Percentiles rank a stretch among this genome's conserved stretches.
These are phyloP conservation scores for Podospora australis DNA, from an alignment of 495 filamentous ascomycete genomes.

Conservation along the genomic window DNA sequence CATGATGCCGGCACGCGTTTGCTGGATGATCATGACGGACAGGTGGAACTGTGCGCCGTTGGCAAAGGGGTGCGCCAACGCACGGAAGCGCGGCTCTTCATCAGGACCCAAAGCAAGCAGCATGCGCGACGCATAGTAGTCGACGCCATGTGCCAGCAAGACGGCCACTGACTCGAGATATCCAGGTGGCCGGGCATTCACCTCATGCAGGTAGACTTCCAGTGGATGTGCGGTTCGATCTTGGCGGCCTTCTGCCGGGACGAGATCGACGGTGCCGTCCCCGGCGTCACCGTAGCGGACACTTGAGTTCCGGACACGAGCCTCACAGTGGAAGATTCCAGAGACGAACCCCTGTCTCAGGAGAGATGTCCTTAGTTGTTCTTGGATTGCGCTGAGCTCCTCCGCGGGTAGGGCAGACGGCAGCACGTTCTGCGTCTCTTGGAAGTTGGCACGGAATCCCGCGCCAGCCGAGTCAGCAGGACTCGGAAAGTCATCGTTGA, in stretches of 20 bases:
- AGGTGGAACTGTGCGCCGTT: constrained; percentile 17
- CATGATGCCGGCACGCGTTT: constrained; percentile 14
- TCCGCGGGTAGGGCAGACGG: constrained; percentile 19
- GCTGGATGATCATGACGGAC: constrained; percentile 13
- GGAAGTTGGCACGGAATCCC: constrained; percentile 12
- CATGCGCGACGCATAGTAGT: constrained; percentile 28
- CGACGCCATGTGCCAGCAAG: constrained; percentile 30
- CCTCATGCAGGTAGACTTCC: constrained; percentile 25
- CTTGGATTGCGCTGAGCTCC: constrained; percentile 14
- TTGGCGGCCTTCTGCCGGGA: neutral
- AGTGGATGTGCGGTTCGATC: neutral
- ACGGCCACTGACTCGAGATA: constrained; percentile 16
- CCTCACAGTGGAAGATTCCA: constrained; percentile 32
- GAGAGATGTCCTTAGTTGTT: constrained; percentile 14
- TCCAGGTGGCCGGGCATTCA: constrained; percentile 31
- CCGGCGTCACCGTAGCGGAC: constrained; percentile 6
- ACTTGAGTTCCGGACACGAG: constrained; percentile 21
- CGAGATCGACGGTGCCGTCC: constrained; percentile 13
- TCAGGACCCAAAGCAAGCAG: constrained; percentile 18
- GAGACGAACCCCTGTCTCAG: constrained; percentile 21
- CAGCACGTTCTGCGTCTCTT: constrained; percentile 19
- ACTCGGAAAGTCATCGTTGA: constrained; percentile 38
- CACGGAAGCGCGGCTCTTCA: constrained; percentile 16
- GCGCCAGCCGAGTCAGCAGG: constrained; percentile 20
- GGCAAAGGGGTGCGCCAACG: constrained; percentile 22